These are phyloP conservation scores for Oryza longistaminata DNA, from an alignment of 176 grass and related monocot genomes.

Conservation along the genomic window DNA sequence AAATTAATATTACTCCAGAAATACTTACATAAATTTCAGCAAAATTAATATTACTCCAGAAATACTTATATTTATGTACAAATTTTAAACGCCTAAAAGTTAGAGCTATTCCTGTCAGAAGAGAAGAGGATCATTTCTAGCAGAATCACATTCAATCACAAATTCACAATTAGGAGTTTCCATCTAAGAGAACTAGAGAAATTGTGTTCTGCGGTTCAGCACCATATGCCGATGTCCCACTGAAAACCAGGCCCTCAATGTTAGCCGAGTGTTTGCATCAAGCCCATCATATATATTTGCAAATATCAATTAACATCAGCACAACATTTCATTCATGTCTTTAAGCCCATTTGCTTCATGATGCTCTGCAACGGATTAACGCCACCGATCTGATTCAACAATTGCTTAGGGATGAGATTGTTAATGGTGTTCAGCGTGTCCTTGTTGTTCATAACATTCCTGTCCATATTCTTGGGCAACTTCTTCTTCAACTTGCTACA, in stretches of 20 bases:
- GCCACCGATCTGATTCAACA: constrained; percentile 84
- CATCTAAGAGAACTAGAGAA: not conserved
- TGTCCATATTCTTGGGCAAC: constrained; percentile 69
- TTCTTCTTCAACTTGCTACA: constrained; percentile 77
- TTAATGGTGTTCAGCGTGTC: constrained; percentile 46
- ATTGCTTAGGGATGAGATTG: constrained; percentile 59
- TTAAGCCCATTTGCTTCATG: constrained; percentile 73
- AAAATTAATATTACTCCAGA: too few species aligned
- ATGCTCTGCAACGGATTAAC: constrained; percentile 56
- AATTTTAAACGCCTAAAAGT: too few species aligned
- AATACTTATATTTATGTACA: too few species aligned
- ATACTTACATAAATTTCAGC: too few species aligned
- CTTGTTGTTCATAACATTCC: constrained; percentile 48
- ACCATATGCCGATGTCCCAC: not conserved
- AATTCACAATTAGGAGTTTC: not conserved
- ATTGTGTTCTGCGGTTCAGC: not conserved
- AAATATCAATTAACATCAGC: constrained; percentile 7
- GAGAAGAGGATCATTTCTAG: too few species aligned
- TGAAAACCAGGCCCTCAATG: not conserved
- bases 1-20: too few species aligned
- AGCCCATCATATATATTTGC: not conserved
- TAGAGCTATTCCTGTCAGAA: too few species aligned
- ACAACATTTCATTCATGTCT: constrained; percentile 48
- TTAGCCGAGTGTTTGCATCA: not conserved
- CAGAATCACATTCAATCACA: not conserved